Evolutionary conservation across 306 rosid species (phyloP).

Genomic region (Carpinus viminea): DNA sequence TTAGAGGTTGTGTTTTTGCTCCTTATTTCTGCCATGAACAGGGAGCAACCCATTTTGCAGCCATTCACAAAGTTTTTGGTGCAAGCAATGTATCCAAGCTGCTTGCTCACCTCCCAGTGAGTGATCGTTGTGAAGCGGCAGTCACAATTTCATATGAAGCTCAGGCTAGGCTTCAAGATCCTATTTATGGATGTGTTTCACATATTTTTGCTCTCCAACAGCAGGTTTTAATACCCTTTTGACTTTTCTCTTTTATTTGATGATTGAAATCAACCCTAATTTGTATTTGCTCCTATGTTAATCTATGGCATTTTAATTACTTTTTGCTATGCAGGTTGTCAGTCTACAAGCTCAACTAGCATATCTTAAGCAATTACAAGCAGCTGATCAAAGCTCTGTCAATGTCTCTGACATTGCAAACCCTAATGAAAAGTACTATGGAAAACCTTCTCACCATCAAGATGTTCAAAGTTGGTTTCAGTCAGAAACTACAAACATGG

Average conservation of each 20-base stretch:
- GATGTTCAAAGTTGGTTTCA: slow-evolving; percentile 65
- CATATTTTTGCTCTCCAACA: slow-evolving; percentile 97
- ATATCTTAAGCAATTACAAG: slow-evolving; percentile 70
- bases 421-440: slow-evolving; percentile 56
- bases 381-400: slow-evolving; percentile 47
- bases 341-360: slow-evolving; percentile 88
- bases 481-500: slow-evolving; percentile 38
- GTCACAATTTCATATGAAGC: slow-evolving; percentile 95
- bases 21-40: slow-evolving; percentile 95
- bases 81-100: slow-evolving; percentile 98
- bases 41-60: slow-evolving; percentile 88
- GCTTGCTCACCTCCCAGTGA: slow-evolving; percentile 75
- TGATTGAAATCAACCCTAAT: slow-evolving; percentile 24
- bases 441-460: slow-evolving; percentile 40
- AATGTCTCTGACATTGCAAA: slow-evolving; percentile 46
- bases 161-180: slow-evolving; percentile 96
- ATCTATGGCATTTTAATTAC: slow-evolving; percentile 8
- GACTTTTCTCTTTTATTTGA: background rate
- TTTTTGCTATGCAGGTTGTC: slow-evolving; percentile 59
- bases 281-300: background rate
- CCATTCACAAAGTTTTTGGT: slow-evolving; percentile 94
- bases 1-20: slow-evolving; percentile 87
- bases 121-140: slow-evolving; percentile 80
- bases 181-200: slow-evolving; percentile 96
- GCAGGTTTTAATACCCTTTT: slow-evolving; percentile 50